Base-by-base conservation (phyloP, 805 yeast genomes). In the Saccharomycopsis synnaedendra region DNA sequence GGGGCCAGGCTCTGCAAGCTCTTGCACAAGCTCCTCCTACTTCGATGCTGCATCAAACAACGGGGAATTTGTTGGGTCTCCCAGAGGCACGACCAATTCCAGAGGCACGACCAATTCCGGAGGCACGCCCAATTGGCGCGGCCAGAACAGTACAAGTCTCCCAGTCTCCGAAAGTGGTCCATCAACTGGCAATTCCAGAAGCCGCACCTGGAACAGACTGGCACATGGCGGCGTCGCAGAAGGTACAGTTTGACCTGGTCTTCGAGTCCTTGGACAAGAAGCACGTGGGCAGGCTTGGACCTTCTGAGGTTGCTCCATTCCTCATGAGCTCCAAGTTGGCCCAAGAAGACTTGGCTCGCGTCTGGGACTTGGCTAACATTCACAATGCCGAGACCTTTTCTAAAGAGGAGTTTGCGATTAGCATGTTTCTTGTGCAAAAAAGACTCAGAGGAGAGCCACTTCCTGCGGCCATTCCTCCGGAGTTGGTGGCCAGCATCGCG, bases 341-440 rank as follows among this genome's bases (percentile, higher is more conserved):
- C 45, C 96, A 89, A 58, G 89, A 85, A 45, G 80, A 78, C 27
- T 72, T 93, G 53, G 98, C 97, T 1, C 67, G 78, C 29, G 80
- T 90, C 40, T 93, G 99, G 99, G 98, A 93, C 64, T 71, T 93
- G 56, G 78, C 97, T 6, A 97, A 93, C 62, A 74, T 87, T 53
- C 83, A 85, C 55, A 87, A 87, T 63, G 78, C 85, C 41, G 97
- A 96, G 30, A 74, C 74, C 39, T 87, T 93, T 59, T 73, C 85
- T 43, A 78, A 75, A 57, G 71, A 77, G 54, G 98, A 93, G 62
- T 93, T 93, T 63, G 80, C 94, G 3, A 82, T 93, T 59, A 97
- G 97, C 11, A 82, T 93, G 86, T 90, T 82, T 60, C 74, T 93
- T 55, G 93, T 93, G 5, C 94, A 88, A 64, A 85, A 82, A 64